These are phyloP conservation scores for Dovyalis caffra DNA, from an alignment of 345 rosid genomes.

Conservation along the genomic window DNA sequence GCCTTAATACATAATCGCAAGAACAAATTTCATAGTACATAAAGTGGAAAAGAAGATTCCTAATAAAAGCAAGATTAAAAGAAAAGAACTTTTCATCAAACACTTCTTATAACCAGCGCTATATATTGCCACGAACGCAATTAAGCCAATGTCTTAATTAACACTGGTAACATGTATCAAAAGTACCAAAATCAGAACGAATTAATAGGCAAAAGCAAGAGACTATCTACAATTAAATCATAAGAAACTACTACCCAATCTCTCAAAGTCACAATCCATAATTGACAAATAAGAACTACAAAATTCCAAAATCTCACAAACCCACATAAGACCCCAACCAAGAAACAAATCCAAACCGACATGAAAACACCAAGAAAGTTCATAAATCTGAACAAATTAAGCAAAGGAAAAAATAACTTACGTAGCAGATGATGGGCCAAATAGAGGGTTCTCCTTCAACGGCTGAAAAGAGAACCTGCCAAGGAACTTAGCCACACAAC, in stretches of 20 bases:
- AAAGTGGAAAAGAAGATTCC: neutral
- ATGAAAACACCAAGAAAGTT: neutral
- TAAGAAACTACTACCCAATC: neutral
- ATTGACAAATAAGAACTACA: neutral
- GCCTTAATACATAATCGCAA: neutral
- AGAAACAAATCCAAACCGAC: conserved; percentile 8
- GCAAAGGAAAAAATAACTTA: conserved; percentile 32
- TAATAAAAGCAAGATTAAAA: neutral
- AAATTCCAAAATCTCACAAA: neutral
- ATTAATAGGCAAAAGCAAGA: neutral
- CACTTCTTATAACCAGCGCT: neutral
- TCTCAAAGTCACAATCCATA: neutral
- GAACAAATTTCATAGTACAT: neutral
- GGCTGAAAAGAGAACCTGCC: conserved; percentile 88
- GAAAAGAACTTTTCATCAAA: neutral
- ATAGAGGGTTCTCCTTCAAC: conserved; percentile 79
- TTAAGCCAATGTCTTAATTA: neutral
- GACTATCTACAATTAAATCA: neutral
- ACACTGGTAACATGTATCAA: neutral
- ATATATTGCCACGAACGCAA: neutral
- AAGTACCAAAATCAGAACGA: neutral
- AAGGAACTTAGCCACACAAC: conserved; percentile 72
- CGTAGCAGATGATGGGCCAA: conserved; percentile 91
- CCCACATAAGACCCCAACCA: neutral
- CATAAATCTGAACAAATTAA: neutral